Evolutionary conservation across 257 asterid genomes (phyloP).

Genomic region (Thymus quinquecostatus): DNA sequence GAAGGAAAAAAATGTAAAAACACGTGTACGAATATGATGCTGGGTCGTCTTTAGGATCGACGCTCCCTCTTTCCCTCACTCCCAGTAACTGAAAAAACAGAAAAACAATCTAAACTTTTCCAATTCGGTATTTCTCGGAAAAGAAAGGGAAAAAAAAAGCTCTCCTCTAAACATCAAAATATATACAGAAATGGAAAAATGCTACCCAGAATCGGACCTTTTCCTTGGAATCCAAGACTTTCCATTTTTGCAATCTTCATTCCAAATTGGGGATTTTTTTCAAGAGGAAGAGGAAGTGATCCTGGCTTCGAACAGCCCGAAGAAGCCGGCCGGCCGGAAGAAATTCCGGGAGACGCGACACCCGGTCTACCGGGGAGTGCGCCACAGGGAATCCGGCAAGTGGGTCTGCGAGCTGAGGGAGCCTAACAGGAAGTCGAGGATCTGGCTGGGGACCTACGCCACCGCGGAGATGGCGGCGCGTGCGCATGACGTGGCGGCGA

Average conservation of each 20-base stretch:
- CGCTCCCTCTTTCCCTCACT: no score
- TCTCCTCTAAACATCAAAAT: neutral
- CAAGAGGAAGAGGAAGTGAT: conserved; percentile 36
- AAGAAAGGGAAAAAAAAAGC: no score
- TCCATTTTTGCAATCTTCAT: neutral
- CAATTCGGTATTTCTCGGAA: no score
- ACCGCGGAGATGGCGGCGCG: conserved; percentile 76
- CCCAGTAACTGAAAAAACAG: no score
- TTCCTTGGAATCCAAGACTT: conserved; percentile 2
- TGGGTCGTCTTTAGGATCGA: no score
- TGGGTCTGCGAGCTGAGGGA: conserved; percentile 77
- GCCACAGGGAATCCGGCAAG: conserved; percentile 56
- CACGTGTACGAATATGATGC: no score
- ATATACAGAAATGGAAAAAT: neutral
- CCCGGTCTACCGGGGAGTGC: conserved; percentile 63
- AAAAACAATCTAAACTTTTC: no score
- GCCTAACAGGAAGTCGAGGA: conserved; percentile 67
- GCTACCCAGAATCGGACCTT: neutral
- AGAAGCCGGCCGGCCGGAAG: conserved; percentile 58
- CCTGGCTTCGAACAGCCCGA: conserved; percentile 64
- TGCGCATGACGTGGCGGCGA: conserved; percentile 75
- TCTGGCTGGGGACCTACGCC: conserved; percentile 79
- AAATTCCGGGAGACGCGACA: conserved; percentile 69
- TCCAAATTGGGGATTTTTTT: neutral
- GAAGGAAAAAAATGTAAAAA: no score